Evolutionary conservation across 1,284 basidiomycete species (phyloP).

Genomic region (Coniferiporia weirii): DNA sequence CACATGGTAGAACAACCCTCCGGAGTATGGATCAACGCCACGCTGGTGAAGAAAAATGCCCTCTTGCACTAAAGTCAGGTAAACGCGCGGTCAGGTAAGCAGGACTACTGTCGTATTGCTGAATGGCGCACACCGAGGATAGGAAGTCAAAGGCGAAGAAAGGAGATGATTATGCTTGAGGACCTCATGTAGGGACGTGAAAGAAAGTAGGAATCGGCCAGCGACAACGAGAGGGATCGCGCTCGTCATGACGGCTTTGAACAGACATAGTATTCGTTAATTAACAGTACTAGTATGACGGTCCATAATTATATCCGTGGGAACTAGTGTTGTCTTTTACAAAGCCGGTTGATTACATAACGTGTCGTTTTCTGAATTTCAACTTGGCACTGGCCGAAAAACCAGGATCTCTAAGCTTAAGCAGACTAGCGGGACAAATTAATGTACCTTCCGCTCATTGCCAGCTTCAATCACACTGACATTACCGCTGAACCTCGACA

Average conservation of each 20-base stretch:
- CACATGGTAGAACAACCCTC: constrained; percentile 82
- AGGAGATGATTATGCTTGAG: constrained; percentile 69
- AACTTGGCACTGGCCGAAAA: no score
- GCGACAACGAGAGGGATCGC: constrained; percentile 23
- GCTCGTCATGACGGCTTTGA: constrained; percentile 5
- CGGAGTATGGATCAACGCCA: constrained; percentile 79
- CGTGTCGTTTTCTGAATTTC: no score
- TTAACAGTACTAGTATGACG: no score
- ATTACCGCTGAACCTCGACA: no score
- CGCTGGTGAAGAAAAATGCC: constrained; percentile 74
- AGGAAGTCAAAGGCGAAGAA: constrained; percentile 78
- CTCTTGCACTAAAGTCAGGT: constrained; percentile 63
- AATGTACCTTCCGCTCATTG: no score
- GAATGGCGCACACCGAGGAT: constrained; percentile 45
- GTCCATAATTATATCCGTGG: no score
- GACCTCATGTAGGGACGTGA: constrained; percentile 39
- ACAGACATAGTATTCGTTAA: no score
- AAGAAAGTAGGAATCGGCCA: constrained; percentile 45
- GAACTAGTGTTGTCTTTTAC: no score
- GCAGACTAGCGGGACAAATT: no score
- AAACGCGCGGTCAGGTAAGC: constrained; percentile 6
- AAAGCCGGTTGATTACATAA: no score
- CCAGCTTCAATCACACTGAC: no score
- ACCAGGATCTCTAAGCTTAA: no score
- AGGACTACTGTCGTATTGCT: constrained; percentile 25